Evolutionary conservation across 192 early-diverging fungal genomes (phyloP), one percentile per base, ranked within the genome.

Genomic region (Paraglomus brasilianum): DNA sequence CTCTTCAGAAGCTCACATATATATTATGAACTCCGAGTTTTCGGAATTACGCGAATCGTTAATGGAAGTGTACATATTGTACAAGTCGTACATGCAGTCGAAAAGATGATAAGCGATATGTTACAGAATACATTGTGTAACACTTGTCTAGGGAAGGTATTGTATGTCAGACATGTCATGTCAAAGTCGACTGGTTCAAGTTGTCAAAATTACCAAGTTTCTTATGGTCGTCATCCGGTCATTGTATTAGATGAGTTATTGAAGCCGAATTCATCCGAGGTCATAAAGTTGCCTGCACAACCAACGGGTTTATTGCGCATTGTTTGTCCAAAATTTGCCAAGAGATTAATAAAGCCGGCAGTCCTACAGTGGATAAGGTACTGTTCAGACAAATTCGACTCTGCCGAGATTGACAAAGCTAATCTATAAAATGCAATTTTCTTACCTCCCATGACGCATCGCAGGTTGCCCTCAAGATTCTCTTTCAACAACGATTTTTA

Each of bases 111-210:
- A 21, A 61, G 21, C 36, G 22, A 62, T 13, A 67, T 68, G 13
- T 59, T 84, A 42, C 22, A n/a, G 3, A 66, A 61, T 5, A 57
- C 75, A 0, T 62, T 70, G 38, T 84, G 83, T 79, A 19, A 66
- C 73, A 5, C 62, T 79, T 38, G 58, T 82, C 1, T 86, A n/a
- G 85, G 85, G 81, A 86, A 57, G 73, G 82, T 74, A 79, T 73
- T 24, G 40, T 14, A 64, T 30, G 30, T 30, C 30, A 30, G 30
- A n/a, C n/a, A n/a, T n/a, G n/a, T n/a, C n/a, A n/a, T n/a, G n/a
- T n/a, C n/a, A n/a, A n/a, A 30, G 30, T 30, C 30, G 3, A 30
- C 30, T 30, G 30, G 30, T 30, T 0, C 24, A 10, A 17, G 10
- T 15, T 8, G 36, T 17, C 13, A n/a, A n/a, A n/a, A n/a, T 36